A percentile compares a stretch with the other conserved stretches of the same genome.
These are phyloP conservation scores for Trichoderma pleuroti DNA, from an alignment of 2,329 filamentous ascomycete genomes.

Conservation along the genomic window DNA sequence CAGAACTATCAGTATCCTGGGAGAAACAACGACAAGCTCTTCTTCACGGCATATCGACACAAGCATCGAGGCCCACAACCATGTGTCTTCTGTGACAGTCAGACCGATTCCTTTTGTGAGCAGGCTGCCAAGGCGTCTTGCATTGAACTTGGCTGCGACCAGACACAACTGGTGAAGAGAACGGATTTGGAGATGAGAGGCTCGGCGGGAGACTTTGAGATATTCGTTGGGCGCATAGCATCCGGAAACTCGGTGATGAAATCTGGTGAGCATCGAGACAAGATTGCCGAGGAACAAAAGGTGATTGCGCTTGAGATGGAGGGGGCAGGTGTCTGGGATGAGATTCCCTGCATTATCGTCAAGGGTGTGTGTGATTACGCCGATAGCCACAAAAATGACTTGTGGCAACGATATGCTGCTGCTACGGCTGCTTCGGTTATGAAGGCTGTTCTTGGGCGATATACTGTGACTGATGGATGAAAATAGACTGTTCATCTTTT, in stretches of 20 bases:
- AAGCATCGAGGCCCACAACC: background rate
- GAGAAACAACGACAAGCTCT: background rate
- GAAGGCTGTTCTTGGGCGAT: background rate
- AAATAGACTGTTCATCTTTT: background rate
- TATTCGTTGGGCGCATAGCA: background rate
- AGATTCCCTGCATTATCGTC: background rate
- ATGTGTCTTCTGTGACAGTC: background rate
- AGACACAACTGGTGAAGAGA: background rate
- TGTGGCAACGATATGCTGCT: background rate
- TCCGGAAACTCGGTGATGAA: background rate
- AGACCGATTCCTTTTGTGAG: background rate
- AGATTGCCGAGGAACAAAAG: background rate
- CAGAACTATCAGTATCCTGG: background rate
- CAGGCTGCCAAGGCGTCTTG: background rate
- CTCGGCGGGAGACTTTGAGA: background rate
- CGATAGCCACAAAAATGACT: background rate
- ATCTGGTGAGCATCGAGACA: background rate
- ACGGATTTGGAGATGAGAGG: background rate
- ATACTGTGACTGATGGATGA: background rate
- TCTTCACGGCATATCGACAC: background rate
- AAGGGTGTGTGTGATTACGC: background rate
- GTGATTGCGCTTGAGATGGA: background rate
- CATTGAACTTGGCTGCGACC: background rate
- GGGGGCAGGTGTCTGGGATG: background rate
- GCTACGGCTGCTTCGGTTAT: background rate